phyloP scores from a whole-genome alignment of 768 basidiomycete species.

The Dentipellis fragilis region DNA sequence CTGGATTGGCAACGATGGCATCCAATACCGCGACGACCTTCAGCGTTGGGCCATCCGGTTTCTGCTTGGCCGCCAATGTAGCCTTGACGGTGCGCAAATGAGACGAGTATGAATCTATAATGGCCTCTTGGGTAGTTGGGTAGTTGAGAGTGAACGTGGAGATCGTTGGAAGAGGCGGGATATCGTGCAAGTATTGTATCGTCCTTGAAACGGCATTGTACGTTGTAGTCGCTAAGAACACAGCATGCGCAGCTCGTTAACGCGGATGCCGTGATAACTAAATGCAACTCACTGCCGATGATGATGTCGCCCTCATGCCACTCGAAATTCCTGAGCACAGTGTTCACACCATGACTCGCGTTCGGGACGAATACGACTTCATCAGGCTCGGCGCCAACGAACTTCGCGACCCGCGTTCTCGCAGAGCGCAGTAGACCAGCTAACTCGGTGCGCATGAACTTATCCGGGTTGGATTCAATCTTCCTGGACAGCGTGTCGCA shows the following conservation, averaged over 20 bases:
- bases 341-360: conserved; percentile 56
- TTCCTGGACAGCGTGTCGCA: conserved; percentile 30
- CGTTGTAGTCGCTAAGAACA: conserved; percentile 37
- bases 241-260: background rate
- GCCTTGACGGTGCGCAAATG: conserved; percentile 24
- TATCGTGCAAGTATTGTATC: conserved; percentile 43
- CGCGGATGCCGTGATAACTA: background rate
- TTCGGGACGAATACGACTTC: conserved; percentile 56
- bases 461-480: conserved; percentile 48
- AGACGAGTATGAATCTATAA: conserved; percentile 39
- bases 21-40: conserved; percentile 67
- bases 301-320: conserved; percentile 64
- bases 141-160: conserved; percentile 42
- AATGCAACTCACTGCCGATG: conserved; percentile 38
- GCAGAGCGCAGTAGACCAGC: conserved; percentile 25
- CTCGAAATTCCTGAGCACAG: conserved; percentile 53
- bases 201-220: conserved; percentile 47
- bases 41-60: conserved; percentile 17
- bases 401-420: conserved; percentile 35
- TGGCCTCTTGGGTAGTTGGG: conserved; percentile 44
- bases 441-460: conserved; percentile 34
- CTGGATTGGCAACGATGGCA: conserved; percentile 52
- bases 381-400: conserved; percentile 41
- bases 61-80: conserved; percentile 8
- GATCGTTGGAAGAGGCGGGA: conserved; percentile 39